phyloP scores from a whole-genome alignment of 495 filamentous ascomycete species.

The Penicillium coprophilum region DNA sequence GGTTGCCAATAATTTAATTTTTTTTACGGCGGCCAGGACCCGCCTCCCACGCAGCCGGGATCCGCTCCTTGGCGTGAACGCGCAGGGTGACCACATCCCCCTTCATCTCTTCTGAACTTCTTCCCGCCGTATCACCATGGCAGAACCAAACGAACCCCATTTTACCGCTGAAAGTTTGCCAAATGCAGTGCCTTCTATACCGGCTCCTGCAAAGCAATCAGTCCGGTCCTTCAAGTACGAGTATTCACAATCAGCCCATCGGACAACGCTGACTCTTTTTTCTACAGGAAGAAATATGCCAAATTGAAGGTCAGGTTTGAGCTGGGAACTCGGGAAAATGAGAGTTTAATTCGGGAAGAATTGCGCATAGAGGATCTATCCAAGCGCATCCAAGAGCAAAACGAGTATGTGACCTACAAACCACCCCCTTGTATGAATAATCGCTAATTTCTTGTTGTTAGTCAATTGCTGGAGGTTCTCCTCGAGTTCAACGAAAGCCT shows the following conservation, averaged over 20 bases:
- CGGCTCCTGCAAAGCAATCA: conserved; percentile 38
- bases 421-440: not conserved
- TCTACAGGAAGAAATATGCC: conserved; percentile 86
- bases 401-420: conserved; percentile 58
- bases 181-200: conserved; percentile 28
- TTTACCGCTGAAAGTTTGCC: conserved; percentile 32
- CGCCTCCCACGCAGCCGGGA: conserved; percentile 28
- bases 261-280: conserved; percentile 27
- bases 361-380: conserved; percentile 73
- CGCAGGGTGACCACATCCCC: conserved; percentile 16
- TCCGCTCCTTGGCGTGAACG: conserved; percentile 25
- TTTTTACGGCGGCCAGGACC: conserved; percentile 38
- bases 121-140: conserved; percentile 27
- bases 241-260: not conserved
- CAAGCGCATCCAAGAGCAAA: conserved; percentile 78
- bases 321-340: conserved; percentile 73
- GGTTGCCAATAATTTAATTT: conserved; percentile 20
- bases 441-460: conserved; percentile 32
- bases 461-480: conserved; percentile 78
- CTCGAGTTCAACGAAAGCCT: conserved; percentile 80
- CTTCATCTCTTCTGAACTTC: conserved; percentile 14
- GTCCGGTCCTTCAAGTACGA: conserved; percentile 48
- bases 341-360: conserved; percentile 73
- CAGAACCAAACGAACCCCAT: conserved; percentile 28
- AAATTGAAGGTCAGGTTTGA: conserved; percentile 90